Percentiles rank a stretch among this genome's conserved stretches.
These are phyloP conservation scores for Kodamaea ohmeri DNA, from an alignment of 1,139 yeast genomes.

Conservation along the genomic window DNA sequence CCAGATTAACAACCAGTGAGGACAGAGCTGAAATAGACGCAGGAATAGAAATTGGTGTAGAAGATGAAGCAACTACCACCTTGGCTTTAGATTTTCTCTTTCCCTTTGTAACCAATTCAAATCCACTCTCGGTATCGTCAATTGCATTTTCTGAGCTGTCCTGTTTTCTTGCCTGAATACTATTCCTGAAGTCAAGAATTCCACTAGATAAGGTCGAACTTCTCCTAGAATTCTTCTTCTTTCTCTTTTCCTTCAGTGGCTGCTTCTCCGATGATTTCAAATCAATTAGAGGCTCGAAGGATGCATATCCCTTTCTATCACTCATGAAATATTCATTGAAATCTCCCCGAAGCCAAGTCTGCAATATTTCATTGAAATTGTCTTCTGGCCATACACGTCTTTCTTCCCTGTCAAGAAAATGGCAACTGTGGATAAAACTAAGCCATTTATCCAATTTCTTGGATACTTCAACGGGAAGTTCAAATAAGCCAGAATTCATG, in stretches of 20 bases:
- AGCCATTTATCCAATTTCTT: slow-evolving; percentile 30
- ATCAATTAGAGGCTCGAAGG: slow-evolving; percentile 53
- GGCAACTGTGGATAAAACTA: slow-evolving; percentile 28
- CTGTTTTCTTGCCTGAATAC: slow-evolving; percentile 21
- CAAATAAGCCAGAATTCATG: slow-evolving; percentile 42
- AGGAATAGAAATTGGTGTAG: slow-evolving; percentile 1
- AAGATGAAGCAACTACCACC: not conserved
- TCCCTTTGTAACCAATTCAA: slow-evolving; percentile 31
- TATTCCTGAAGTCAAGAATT: slow-evolving; percentile 22
- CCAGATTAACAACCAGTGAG: not conserved
- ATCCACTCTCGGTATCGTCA: slow-evolving; percentile 29
- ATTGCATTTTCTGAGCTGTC: slow-evolving; percentile 18
- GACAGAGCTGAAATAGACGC: not conserved
- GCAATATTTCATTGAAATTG: slow-evolving; percentile 20
- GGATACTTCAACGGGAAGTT: slow-evolving; percentile 29
- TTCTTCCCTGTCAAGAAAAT: slow-evolving; percentile 16
- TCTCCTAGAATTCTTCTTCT: slow-evolving; percentile 26
- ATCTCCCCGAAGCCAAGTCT: slow-evolving; percentile 31
- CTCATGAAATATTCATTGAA: slow-evolving; percentile 54
- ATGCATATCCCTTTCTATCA: slow-evolving; percentile 35
- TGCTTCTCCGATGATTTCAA: slow-evolving; percentile 23
- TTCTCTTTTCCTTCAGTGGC: slow-evolving; percentile 15
- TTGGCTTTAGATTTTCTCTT: slow-evolving; percentile 19
- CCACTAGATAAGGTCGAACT: slow-evolving; percentile 25
- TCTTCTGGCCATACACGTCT: slow-evolving; percentile 20